Conservation (phyloP, 176 grass and related monocot species). For the Triticum timopheevii region DNA sequence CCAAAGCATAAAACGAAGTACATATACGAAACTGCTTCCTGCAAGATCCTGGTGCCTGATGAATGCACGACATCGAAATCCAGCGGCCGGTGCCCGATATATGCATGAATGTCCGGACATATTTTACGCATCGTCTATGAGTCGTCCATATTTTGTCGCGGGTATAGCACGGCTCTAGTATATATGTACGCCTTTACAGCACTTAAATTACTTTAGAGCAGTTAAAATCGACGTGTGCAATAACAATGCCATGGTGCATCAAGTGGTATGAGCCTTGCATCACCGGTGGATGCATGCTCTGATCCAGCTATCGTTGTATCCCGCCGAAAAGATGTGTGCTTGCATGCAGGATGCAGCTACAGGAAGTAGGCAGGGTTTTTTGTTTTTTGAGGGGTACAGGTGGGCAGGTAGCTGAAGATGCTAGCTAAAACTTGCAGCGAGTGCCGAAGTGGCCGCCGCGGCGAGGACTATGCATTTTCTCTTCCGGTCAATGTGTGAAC, state of each 20-base stretch:
- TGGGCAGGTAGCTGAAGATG: neutral
- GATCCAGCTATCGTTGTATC: neutral
- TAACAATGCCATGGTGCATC: neutral
- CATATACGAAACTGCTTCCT: too few species aligned
- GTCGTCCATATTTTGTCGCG: too few species aligned
- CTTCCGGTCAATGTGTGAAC: neutral
- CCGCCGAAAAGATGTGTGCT: neutral
- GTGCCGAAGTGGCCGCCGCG: neutral
- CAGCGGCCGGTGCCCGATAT: too few species aligned
- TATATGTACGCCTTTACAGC: neutral
- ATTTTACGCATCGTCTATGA: too few species aligned
- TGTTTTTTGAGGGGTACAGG: too few species aligned
- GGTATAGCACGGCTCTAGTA: neutral
- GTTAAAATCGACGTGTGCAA: neutral
- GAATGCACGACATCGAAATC: too few species aligned
- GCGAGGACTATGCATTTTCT: slow-evolving; percentile 16
- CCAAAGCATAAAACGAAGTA: neutral
- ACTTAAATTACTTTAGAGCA: neutral
- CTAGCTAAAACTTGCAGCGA: neutral
- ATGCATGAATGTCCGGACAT: too few species aligned
- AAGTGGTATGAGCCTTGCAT: neutral
- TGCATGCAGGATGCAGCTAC: neutral
- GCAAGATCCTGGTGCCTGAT: too few species aligned
- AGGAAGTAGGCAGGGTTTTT: neutral
- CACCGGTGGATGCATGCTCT: neutral